A percentile compares a stretch with the other conserved stretches of the same genome.
These are phyloP conservation scores for Raffaelea albimanens DNA, from an alignment of 2,329 filamentous ascomycete genomes.

Conservation along the genomic window DNA sequence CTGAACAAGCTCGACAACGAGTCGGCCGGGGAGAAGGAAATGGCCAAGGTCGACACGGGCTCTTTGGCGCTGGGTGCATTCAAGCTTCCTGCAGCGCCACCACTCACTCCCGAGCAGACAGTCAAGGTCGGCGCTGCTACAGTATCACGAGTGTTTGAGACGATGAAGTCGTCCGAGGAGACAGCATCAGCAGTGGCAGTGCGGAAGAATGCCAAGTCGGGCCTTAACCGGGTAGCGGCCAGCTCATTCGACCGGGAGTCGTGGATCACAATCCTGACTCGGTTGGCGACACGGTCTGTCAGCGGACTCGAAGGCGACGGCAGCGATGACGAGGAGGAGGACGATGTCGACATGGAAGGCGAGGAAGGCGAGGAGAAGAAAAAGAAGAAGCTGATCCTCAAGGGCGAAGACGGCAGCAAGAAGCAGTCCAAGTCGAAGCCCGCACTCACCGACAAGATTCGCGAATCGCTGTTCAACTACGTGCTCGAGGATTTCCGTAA, in stretches of 20 bases:
- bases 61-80: slow-evolving; percentile 65
- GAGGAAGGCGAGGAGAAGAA: slow-evolving; percentile 59
- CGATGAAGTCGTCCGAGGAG: slow-evolving; percentile 66
- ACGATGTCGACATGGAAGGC: slow-evolving; percentile 54
- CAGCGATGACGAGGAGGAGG: slow-evolving; percentile 19
- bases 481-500: slow-evolving; percentile 86
- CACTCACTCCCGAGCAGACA: slow-evolving; percentile 61
- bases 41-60: slow-evolving; percentile 35
- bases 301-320: slow-evolving; percentile 55
- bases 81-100: slow-evolving; percentile 66
- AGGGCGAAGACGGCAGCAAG: slow-evolving; percentile 4
- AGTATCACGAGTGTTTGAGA: slow-evolving; percentile 66
- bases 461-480: slow-evolving; percentile 74
- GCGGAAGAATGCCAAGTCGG: slow-evolving; percentile 32
- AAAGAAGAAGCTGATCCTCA: neutral
- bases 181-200: neutral
- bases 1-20: slow-evolving; percentile 66
- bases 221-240: slow-evolving; percentile 76
- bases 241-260: slow-evolving; percentile 78
- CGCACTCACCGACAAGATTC: slow-evolving; percentile 57
- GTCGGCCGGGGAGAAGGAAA: slow-evolving; percentile 19
- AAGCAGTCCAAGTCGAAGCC: slow-evolving; percentile 8
- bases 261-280: slow-evolving; percentile 81
- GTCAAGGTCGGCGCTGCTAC: slow-evolving; percentile 66
- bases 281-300: slow-evolving; percentile 71